phyloP scores from a whole-genome alignment of 1,284 basidiomycete genomes.

The Marasmius tenuissimus region DNA sequence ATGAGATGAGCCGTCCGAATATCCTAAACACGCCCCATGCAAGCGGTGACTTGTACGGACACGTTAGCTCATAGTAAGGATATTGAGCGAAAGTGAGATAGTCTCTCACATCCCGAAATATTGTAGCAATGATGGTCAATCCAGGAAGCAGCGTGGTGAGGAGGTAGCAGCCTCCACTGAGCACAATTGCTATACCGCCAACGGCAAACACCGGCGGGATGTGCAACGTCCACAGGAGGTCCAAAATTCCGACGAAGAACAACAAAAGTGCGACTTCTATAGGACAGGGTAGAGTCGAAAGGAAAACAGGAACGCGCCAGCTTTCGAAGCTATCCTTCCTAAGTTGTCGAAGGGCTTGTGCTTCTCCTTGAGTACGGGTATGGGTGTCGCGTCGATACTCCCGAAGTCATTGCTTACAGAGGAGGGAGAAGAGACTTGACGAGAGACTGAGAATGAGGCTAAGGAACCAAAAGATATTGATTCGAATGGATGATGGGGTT shows the following conservation, averaged over 20 bases:
- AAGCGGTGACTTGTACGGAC: not conserved
- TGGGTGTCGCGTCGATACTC: slow-evolving; percentile 7
- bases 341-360: not conserved
- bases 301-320: not conserved
- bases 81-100: not conserved
- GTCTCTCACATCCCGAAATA: not conserved
- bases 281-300: not conserved
- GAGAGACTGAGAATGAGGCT: slow-evolving; percentile 7
- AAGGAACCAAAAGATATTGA: slow-evolving; percentile 7
- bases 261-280: not conserved
- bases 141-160: not conserved
- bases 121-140: not conserved
- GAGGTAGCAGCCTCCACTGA: not conserved
- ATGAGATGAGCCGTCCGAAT: not conserved
- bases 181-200: not conserved
- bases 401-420: slow-evolving; percentile 13
- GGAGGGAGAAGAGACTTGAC: slow-evolving; percentile 1
- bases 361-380: not conserved
- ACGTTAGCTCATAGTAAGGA: not conserved
- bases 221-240: slow-evolving; percentile 4
- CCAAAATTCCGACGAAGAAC: slow-evolving; percentile 2
- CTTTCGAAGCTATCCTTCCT: not conserved
- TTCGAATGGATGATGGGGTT: not conserved
- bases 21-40: not conserved
- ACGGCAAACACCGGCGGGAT: not conserved